phyloP scores from a whole-genome alignment of 352 stramenopile species.

The Phytophthora capsici region DNA sequence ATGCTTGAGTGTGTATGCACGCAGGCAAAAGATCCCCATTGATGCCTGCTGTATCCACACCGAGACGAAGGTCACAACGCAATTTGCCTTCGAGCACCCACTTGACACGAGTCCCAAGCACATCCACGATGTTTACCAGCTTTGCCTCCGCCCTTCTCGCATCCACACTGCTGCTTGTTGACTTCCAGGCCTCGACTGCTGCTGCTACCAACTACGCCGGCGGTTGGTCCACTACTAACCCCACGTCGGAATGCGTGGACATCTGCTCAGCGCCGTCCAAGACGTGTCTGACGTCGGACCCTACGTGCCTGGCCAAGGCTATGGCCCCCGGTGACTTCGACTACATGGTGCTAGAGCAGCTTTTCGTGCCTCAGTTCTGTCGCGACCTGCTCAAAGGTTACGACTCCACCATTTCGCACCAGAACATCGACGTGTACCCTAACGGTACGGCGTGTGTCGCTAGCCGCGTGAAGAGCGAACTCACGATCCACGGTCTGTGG shows the following conservation, averaged over 20 bases:
- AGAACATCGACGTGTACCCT: conserved; percentile 75
- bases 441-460: conserved; percentile 55
- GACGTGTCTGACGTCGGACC: conserved; percentile 58
- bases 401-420: conserved; percentile 81
- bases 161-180: conserved; percentile 35
- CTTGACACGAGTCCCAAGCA: no score
- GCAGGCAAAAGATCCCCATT: conserved; percentile 10
- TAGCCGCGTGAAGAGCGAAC: conserved; percentile 52
- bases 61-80: conserved; percentile 15
- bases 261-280: conserved; percentile 72
- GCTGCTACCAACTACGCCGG: conserved; percentile 63
- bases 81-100: conserved; percentile 26
- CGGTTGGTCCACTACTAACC: conserved; percentile 50
- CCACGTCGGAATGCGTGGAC: conserved; percentile 67
- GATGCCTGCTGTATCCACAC: not conserved
- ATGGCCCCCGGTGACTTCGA: conserved; percentile 70
- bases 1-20: conserved; percentile 16
- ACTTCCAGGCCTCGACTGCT: conserved; percentile 26
- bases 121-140: conserved; percentile 20
- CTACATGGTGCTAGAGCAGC: conserved; percentile 79
- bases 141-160: conserved; percentile 29
- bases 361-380: conserved; percentile 85
- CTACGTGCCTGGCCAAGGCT: conserved; percentile 63
- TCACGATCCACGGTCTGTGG: conserved; percentile 83
- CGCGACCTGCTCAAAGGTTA: conserved; percentile 71